Evolutionary conservation across 129 eudicot genomes (phyloP), one percentile per base, ranked within the genome.

Genomic region (Escallonia rubra): DNA sequence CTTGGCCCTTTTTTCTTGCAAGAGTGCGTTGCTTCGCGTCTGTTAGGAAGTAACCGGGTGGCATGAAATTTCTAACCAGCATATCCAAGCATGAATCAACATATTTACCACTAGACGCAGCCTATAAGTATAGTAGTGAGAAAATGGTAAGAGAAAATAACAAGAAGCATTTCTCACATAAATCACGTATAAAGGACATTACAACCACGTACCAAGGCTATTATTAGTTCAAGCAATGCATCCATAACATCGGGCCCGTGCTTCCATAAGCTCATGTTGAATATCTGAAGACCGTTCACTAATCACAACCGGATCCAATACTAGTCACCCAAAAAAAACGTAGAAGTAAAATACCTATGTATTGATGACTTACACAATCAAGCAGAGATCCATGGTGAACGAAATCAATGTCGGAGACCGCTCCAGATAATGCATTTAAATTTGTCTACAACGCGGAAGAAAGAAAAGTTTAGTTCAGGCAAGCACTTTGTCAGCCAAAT

Each of bases 161-260:
- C 58, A 67, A 43, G 44, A 16, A 9, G 45, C 3, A 50, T 50
- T 50, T 11, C 9, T 54, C 34, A 54, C 42, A 15, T 43, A 23
- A 23, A 23, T 23, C 34, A 23, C 34, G 1, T 10, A 58, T 3
- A 72, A 8, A 61, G 59, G 5, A 16, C 6, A 60, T 8, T 47
- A 60, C 15, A 64, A 58, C 43, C 9, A 68, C 80, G 54, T 89
- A 93, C 98, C 96, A 93, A 71, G 39, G 96, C 73, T 61, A 80
- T 71, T 11, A 89, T 74, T 41, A 93, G 71, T 65, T 93, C 96
- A 13, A 80, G 71, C 79, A 93, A 76, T n/a, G 95, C 98, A 75
- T 93, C 98, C 98, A 93, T 86, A 48, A 89, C 98, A 86, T 86
- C 90, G 41, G 96, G 82, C 42, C 85, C 80, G 57, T 89, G 89